These are phyloP conservation scores for Plasmodium chabaudi DNA, from an alignment of 169 alveolate species.

Conservation along the genomic window DNA sequence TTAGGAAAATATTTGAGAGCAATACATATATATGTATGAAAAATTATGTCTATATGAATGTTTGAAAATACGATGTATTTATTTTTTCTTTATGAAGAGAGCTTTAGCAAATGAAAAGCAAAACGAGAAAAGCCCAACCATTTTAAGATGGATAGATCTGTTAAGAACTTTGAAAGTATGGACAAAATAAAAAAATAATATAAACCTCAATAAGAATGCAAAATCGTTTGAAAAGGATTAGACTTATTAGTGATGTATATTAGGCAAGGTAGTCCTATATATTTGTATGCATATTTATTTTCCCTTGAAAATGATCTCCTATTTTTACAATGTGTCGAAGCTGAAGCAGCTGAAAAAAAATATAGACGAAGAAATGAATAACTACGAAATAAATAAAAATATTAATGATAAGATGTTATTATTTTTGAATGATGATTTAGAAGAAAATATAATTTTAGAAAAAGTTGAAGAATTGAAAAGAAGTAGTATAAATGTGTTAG, in stretches of 20 bases:
- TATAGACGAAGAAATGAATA: slow-evolving; percentile 46
- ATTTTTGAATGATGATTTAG: slow-evolving; percentile 43
- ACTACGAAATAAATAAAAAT: slow-evolving; percentile 58
- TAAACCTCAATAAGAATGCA: neutral
- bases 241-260: too few species aligned
- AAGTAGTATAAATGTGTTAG: slow-evolving; percentile 21
- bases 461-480: slow-evolving; percentile 49
- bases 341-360: slow-evolving; percentile 49
- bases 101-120: slow-evolving; percentile 11
- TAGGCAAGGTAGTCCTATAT: neutral
- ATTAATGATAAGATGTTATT: slow-evolving; percentile 44
- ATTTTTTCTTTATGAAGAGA: slow-evolving; percentile 22
- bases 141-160: slow-evolving; percentile 42
- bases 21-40: neutral
- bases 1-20: too few species aligned
- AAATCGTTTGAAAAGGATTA: neutral
- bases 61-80: neutral
- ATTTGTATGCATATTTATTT: neutral
- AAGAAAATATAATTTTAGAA: slow-evolving; percentile 35
- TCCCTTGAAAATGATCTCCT: neutral
- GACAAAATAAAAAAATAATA: neutral
- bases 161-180: slow-evolving; percentile 36
- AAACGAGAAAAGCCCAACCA: slow-evolving; percentile 31
- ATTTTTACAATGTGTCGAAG: neutral
- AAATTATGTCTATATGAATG: neutral